Evolutionary conservation across 2,329 filamentous ascomycete genomes (phyloP).

Genomic region (Sclerotinia spermophila): DNA sequence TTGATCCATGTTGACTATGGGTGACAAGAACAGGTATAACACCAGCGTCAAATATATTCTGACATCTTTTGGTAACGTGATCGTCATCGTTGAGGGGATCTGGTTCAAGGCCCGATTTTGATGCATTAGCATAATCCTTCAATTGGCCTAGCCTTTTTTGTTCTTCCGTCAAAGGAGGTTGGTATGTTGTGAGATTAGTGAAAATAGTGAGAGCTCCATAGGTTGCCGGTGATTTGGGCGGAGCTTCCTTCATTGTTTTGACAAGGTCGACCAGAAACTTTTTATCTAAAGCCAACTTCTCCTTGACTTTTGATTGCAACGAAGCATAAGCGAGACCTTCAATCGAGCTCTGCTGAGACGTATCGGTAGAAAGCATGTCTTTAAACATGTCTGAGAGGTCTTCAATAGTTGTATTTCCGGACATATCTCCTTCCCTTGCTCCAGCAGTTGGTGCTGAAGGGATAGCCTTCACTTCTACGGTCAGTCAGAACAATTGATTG

Average conservation of each 20-base stretch:
- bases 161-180: constrained; percentile 76
- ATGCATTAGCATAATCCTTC: constrained; percentile 88
- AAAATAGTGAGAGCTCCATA: constrained; percentile 87
- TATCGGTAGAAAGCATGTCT: constrained; percentile 60
- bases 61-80: constrained; percentile 72
- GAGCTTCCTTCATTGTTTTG: constrained; percentile 54
- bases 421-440: constrained; percentile 42
- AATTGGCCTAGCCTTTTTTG: constrained; percentile 88
- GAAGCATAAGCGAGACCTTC: constrained; percentile 93
- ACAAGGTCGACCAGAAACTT: constrained; percentile 68
- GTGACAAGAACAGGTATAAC: constrained; percentile 73
- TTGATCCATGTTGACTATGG: constrained; percentile 68
- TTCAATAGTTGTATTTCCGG: constrained; percentile 59
- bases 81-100: constrained; percentile 73
- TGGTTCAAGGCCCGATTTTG: constrained; percentile 58
- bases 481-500: constrained; percentile 35
- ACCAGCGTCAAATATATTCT: constrained; percentile 72
- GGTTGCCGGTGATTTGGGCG: constrained; percentile 65
- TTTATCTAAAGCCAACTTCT: constrained; percentile 67
- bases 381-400: constrained; percentile 62
- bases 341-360: constrained; percentile 65
- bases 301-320: constrained; percentile 79
- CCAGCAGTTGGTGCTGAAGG: constrained; percentile 30
- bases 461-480: constrained; percentile 38
- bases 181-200: constrained; percentile 78